Percentiles rank a stretch among this genome's conserved stretches.
phyloP scores from a whole-genome alignment of 306 rosid species.

The Corylus heterophylla region DNA sequence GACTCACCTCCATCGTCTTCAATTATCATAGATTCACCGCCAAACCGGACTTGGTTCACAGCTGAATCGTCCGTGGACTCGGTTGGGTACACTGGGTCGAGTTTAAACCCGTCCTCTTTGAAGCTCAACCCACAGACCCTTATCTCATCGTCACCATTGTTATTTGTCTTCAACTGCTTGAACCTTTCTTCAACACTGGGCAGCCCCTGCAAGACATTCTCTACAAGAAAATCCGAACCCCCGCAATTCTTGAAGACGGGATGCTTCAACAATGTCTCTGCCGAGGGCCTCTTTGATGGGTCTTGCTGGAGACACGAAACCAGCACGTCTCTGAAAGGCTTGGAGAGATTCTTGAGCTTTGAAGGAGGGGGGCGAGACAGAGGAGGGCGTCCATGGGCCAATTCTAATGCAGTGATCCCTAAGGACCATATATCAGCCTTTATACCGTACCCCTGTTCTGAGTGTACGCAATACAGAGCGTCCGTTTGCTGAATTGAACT shows the following conservation, averaged over 20 bases:
- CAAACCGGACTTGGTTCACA: no score
- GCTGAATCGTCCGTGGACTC: no score
- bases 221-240: constrained; percentile 42
- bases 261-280: constrained; percentile 54
- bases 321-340: constrained; percentile 63
- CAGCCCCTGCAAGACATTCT: constrained; percentile 48
- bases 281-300: constrained; percentile 55
- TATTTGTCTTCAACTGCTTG: constrained; percentile 8
- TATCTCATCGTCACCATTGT: background rate
- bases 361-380: constrained; percentile 15
- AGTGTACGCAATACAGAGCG: constrained; percentile 62
- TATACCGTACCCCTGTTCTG: constrained; percentile 18
- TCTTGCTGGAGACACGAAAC: constrained; percentile 64
- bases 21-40: constrained; percentile 15
- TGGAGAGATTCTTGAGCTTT: constrained; percentile 48
- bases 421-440: constrained; percentile 71
- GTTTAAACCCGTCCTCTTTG: no score
- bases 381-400: constrained; percentile 71
- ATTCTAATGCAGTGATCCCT: constrained; percentile 63
- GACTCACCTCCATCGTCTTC: background rate
- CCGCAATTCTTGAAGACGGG: constrained; percentile 49
- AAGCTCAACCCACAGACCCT: no score
- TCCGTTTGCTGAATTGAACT: constrained; percentile 9
- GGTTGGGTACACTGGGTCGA: no score
- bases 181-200: constrained; percentile 62